These are phyloP conservation scores for Thermothielavioides terrestris DNA, from an alignment of 495 filamentous ascomycete genomes.

Conservation along the genomic window DNA sequence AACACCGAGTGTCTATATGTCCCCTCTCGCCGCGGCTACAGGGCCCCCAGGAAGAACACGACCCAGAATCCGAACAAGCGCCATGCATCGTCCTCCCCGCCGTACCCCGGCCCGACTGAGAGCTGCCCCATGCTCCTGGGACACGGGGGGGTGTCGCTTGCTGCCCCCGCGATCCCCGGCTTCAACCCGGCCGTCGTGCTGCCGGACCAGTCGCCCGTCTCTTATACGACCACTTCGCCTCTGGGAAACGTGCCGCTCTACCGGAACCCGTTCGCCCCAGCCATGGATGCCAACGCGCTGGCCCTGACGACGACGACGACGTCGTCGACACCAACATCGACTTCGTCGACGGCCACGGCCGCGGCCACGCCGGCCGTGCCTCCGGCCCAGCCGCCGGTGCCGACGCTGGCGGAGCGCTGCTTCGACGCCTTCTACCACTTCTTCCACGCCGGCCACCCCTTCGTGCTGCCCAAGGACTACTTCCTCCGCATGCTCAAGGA, in stretches of 20 bases:
- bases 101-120: constrained; percentile 25
- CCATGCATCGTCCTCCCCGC: constrained; percentile 40
- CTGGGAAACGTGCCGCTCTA: constrained; percentile 29
- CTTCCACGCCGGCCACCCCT: constrained; percentile 64
- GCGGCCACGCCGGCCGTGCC: constrained; percentile 10
- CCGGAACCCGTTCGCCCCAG: constrained; percentile 27
- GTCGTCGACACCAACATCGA: no score
- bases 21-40: constrained; percentile 45
- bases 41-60: constrained; percentile 36
- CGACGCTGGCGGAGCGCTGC: constrained; percentile 39
- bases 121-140: constrained; percentile 42
- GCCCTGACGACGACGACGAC: constrained; percentile 23
- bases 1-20: constrained; percentile 41
- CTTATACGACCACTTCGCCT: constrained; percentile 27
- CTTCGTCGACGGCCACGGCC: no score
- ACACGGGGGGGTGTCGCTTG: constrained; percentile 22
- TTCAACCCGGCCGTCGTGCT: constrained; percentile 34
- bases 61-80: constrained; percentile 44
- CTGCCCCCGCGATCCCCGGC: constrained; percentile 21
- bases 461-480: constrained; percentile 45
- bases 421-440: constrained; percentile 51
- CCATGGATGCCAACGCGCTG: constrained; percentile 23
- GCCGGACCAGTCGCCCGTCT: constrained; percentile 31
- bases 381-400: constrained; percentile 22
- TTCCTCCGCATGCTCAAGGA: constrained; percentile 40